These are phyloP conservation scores for Pseudogymnoascus sp. DNA, from an alignment of 2,329 filamentous ascomycete species.

Conservation along the genomic window DNA sequence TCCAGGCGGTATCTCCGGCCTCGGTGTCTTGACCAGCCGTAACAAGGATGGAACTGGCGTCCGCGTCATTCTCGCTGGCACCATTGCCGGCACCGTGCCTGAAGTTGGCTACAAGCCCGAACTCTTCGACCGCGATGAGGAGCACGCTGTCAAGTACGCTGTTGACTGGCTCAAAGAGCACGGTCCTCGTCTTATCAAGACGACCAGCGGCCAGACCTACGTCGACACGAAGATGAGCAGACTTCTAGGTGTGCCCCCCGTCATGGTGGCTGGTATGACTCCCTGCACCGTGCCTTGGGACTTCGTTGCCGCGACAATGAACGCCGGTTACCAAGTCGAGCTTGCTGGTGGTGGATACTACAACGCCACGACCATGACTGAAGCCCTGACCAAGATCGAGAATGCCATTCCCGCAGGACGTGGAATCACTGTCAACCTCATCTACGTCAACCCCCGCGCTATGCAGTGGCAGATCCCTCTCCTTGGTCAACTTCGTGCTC, in stretches of 20 bases:
- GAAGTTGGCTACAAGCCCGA: conserved; percentile 98
- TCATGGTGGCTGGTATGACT: conserved; percentile 93
- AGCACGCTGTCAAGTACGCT: conserved; percentile 89
- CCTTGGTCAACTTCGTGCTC: conserved; percentile 68
- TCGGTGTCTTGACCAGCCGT: conserved; percentile 91
- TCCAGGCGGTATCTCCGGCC: conserved; percentile 90
- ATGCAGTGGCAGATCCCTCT: conserved; percentile 92
- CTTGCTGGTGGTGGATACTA: conserved; percentile 87
- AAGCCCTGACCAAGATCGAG: conserved; percentile 78
- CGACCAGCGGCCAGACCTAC: conserved; percentile 78
- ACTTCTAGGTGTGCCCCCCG: conserved; percentile 72
- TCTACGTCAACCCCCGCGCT: conserved; percentile 81
- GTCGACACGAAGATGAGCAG: conserved; percentile 96
- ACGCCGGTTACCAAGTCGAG: conserved; percentile 90
- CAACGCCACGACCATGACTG: conserved; percentile 72
- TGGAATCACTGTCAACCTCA: conserved; percentile 83
- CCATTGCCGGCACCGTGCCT: conserved; percentile 80
- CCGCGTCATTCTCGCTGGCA: conserved; percentile 86
- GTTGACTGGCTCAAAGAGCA: conserved; percentile 98
- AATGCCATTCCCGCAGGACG: conserved; percentile 74
- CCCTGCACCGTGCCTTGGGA: conserved; percentile 84
- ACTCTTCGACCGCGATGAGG: conserved; percentile 91
- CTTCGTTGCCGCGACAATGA: conserved; percentile 88
- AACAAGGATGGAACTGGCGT: conserved; percentile 99
- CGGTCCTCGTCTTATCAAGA: conserved; percentile 85